These are phyloP conservation scores for Psilocybe cubensis DNA, from an alignment of 768 basidiomycete genomes.

Conservation along the genomic window DNA sequence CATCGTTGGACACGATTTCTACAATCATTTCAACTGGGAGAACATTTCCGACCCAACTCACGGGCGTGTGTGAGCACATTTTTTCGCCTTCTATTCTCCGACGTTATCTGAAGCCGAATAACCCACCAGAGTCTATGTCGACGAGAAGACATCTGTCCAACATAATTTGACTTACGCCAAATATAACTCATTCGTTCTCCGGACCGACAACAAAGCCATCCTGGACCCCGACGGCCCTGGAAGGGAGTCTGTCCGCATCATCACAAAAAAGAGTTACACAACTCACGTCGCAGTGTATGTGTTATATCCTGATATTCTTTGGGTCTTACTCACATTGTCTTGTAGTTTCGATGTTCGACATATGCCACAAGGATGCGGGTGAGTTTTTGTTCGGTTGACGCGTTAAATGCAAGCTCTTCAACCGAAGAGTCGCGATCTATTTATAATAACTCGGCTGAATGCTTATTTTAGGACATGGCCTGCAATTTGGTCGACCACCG, in stretches of 20 bases:
- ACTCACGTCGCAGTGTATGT: constrained; percentile 55
- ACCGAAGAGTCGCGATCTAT: background rate
- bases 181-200: constrained; percentile 46
- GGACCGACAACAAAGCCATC: constrained; percentile 45
- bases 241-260: constrained; percentile 55
- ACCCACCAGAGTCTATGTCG: constrained; percentile 39
- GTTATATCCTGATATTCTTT: background rate
- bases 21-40: constrained; percentile 49
- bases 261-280: constrained; percentile 50
- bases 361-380: constrained; percentile 52
- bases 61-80: constrained; percentile 57
- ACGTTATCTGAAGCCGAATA: background rate
- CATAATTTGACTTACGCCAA: constrained; percentile 50
- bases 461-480: constrained; percentile 41
- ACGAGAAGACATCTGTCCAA: constrained; percentile 35
- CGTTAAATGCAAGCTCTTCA: background rate
- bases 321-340: constrained; percentile 8
- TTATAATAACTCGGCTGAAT: background rate
- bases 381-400: constrained; percentile 8
- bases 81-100: background rate
- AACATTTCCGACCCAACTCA: constrained; percentile 58
- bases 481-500: constrained; percentile 57
- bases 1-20: constrained; percentile 47
- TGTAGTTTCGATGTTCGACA: constrained; percentile 42
- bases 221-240: constrained; percentile 48